Percentiles rank a stretch among this genome's conserved stretches.
phyloP scores from a whole-genome alignment of 192 early-diverging fungal species.

The Kickxella alabastrina region DNA sequence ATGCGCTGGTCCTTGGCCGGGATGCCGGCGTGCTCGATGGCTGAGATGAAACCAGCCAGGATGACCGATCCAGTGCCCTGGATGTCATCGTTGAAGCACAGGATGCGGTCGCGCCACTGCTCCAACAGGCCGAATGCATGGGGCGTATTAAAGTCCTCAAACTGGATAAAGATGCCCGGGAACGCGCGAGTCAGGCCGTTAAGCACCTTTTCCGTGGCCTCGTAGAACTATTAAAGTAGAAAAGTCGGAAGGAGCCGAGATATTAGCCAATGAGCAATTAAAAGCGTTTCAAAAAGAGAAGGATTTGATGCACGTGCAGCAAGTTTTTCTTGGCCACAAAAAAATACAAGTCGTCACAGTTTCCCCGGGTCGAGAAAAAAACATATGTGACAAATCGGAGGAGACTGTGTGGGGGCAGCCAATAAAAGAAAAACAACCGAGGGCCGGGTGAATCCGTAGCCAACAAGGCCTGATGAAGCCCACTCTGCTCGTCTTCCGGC shows the following conservation, averaged over 20 bases:
- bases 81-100: slow-evolving; percentile 88
- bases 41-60: slow-evolving; percentile 89
- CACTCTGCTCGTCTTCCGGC: no score
- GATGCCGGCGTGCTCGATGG: slow-evolving; percentile 66
- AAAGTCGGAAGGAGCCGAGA: slow-evolving; percentile 1
- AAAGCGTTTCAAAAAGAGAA: background rate
- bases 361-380: no score
- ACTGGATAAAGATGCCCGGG: slow-evolving; percentile 88
- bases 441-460: no score
- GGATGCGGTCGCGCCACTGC: slow-evolving; percentile 71
- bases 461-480: no score
- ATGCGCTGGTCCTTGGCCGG: slow-evolving; percentile 75
- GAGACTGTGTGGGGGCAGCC: no score
- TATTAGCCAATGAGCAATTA: background rate
- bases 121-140: slow-evolving; percentile 85
- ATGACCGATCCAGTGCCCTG: slow-evolving; percentile 81
- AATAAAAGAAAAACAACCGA: no score
- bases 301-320: no score
- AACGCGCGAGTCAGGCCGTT: slow-evolving; percentile 59
- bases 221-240: slow-evolving; percentile 60
- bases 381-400: no score
- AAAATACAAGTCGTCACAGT: no score
- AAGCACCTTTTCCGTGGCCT: slow-evolving; percentile 68
- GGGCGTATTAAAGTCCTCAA: slow-evolving; percentile 93
- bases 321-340: no score